A percentile compares a stretch with the other conserved stretches of the same genome.
Evolutionary conservation across 2,329 filamentous ascomycete species (phyloP).

Genomic region (Albophoma yamanashiensis): DNA sequence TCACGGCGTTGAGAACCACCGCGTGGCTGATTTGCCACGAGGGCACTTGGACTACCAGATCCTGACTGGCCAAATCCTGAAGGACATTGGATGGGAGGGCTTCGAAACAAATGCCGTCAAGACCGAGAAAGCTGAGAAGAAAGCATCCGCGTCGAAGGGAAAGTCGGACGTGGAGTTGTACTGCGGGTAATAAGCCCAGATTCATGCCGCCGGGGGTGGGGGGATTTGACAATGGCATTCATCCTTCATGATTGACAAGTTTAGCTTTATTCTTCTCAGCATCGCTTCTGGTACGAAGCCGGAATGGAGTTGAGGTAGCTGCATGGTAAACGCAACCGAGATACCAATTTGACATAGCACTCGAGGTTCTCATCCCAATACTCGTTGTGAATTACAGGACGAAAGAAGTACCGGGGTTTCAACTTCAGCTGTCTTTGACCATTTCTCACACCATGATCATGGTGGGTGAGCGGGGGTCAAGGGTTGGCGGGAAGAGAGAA

Average conservation of each 20-base stretch:
- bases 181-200: not conserved
- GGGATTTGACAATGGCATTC: not conserved
- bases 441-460: no score
- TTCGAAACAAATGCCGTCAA: slow-evolving; percentile 29
- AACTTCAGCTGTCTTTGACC: not conserved
- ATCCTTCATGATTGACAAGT: not conserved
- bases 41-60: slow-evolving; percentile 63
- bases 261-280: not conserved
- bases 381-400: no score
- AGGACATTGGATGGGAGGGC: slow-evolving; percentile 59
- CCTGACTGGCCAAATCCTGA: slow-evolving; percentile 55
- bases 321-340: not conserved
- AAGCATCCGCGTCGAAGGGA: not conserved
- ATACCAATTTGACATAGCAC: not conserved
- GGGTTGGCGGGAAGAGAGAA: not conserved
- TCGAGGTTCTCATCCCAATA: not conserved
- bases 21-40: slow-evolving; percentile 53
- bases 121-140: slow-evolving; percentile 6
- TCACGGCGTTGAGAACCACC: slow-evolving; percentile 54
- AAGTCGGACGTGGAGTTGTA: not conserved
- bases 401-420: no score
- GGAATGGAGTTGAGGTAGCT: slow-evolving; percentile 4
- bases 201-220: no score
- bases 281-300: not conserved
- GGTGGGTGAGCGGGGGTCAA: no score